Evolutionary conservation across 371 early-diverging fungal species (phyloP).

Genomic region (Circinella umbellata): DNA sequence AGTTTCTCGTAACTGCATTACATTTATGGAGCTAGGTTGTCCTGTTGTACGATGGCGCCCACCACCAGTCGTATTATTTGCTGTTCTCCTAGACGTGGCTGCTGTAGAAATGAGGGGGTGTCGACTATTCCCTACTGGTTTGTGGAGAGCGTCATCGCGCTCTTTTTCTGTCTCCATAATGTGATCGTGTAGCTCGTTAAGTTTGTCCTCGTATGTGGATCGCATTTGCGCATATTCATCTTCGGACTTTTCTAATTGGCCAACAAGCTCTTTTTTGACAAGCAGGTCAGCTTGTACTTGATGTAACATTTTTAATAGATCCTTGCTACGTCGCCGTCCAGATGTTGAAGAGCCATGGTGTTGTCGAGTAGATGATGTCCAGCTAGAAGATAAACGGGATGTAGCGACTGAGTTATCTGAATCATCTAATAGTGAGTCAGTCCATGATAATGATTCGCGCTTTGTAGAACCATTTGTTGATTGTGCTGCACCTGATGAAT

Average conservation of each 20-base stretch:
- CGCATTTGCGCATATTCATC: slow-evolving; percentile 61
- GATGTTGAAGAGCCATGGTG: neutral
- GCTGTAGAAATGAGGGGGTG: neutral
- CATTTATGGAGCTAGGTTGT: neutral
- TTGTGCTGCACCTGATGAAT: slow-evolving; percentile 29
- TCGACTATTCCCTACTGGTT: neutral
- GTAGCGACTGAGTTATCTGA: slow-evolving; percentile 45
- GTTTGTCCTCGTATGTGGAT: slow-evolving; percentile 67
- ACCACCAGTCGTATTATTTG: too few relatives aligned
- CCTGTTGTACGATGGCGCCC: too few relatives aligned
- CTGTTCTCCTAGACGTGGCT: neutral
- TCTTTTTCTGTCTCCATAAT: slow-evolving; percentile 61
- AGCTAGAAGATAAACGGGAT: slow-evolving; percentile 26
- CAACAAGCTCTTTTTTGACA: slow-evolving; percentile 60
- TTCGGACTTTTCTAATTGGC: slow-evolving; percentile 59
- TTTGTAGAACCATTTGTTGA: slow-evolving; percentile 23
- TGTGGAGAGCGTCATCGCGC: slow-evolving; percentile 50
- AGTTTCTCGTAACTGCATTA: slow-evolving; percentile 32
- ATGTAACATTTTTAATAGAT: slow-evolving; percentile 55
- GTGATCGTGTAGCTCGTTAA: slow-evolving; percentile 61
- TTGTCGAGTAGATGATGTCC: slow-evolving; percentile 8
- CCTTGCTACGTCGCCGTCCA: slow-evolving; percentile 33
- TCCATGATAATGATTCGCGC: slow-evolving; percentile 45
- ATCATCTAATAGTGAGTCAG: slow-evolving; percentile 48
- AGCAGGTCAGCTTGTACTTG: slow-evolving; percentile 72